These are phyloP conservation scores for Erythrophleum ivorense DNA, from an alignment of 331 rosid species.

Conservation along the genomic window DNA sequence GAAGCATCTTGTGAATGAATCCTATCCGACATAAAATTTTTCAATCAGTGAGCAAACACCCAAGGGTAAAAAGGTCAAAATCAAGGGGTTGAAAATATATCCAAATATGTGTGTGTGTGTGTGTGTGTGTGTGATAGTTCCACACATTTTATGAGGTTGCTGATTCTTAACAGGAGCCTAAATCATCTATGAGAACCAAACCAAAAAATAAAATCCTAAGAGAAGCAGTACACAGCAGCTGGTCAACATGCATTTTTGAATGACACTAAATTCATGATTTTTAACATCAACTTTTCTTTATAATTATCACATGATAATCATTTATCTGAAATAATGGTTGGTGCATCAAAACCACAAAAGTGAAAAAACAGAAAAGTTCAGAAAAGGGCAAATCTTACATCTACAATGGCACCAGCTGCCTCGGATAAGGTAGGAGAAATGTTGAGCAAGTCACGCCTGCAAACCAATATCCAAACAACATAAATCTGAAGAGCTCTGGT, in stretches of 20 bases:
- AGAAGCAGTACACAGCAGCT: neutral
- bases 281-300: neutral
- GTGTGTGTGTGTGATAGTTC: neutral
- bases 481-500: neutral
- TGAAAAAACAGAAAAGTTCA: neutral
- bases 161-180: neutral
- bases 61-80: neutral
- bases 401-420: conserved; percentile 81
- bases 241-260: neutral
- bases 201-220: neutral
- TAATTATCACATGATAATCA: neutral
- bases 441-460: conserved; percentile 73
- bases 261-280: neutral
- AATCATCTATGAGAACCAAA: conserved; percentile 12
- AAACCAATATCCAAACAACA: conserved; percentile 5
- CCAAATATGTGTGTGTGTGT: neutral
- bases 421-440: conserved; percentile 72
- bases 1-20: conserved; percentile 34
- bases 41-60: neutral
- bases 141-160: conserved; percentile 2
- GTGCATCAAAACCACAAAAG: neutral
- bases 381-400: conserved; percentile 47
- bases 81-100: neutral
- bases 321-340: neutral
- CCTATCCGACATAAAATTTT: conserved; percentile 6